A percentile compares a stretch with the other conserved stretches of the same genome.
Evolutionary conservation across 257 asterid genomes (phyloP).

Genomic region (Buddleja alternifolia): DNA sequence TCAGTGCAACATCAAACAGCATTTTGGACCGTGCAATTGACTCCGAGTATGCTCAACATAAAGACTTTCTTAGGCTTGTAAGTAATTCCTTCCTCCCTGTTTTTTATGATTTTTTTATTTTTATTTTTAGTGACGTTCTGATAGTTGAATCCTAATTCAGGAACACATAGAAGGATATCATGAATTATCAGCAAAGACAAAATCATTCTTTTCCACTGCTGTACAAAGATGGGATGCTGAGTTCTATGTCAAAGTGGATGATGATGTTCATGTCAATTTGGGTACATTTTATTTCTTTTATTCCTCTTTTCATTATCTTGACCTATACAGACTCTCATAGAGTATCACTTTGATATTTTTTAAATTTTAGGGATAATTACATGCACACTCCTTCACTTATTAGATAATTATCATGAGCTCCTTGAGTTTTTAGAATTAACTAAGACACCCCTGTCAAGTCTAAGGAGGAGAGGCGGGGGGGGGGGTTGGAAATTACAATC

Average conservation of each 20-base stretch:
- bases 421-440: no score
- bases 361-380: not conserved
- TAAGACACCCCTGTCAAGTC: no score
- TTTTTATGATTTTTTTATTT: not conserved
- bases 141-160: constrained; percentile 34
- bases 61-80: constrained; percentile 75
- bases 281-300: constrained; percentile 38
- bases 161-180: constrained; percentile 85
- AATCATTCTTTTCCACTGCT: constrained; percentile 70
- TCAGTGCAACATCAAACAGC: constrained; percentile 70
- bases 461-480: no score
- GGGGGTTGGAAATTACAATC: no score
- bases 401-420: no score
- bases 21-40: constrained; percentile 77
- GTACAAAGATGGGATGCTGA: constrained; percentile 81
- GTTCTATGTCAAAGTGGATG: constrained; percentile 78
- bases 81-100: constrained; percentile 22
- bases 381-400: no score
- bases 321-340: not conserved
- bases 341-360: not conserved
- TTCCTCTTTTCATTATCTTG: not conserved
- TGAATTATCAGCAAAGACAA: constrained; percentile 82
- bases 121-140: not conserved
- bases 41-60: constrained; percentile 67
- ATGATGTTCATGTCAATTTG: constrained; percentile 84